Conservation (phyloP, 2,329 filamentous ascomycete genomes). For the Trichophyton mentagrophytes region DNA sequence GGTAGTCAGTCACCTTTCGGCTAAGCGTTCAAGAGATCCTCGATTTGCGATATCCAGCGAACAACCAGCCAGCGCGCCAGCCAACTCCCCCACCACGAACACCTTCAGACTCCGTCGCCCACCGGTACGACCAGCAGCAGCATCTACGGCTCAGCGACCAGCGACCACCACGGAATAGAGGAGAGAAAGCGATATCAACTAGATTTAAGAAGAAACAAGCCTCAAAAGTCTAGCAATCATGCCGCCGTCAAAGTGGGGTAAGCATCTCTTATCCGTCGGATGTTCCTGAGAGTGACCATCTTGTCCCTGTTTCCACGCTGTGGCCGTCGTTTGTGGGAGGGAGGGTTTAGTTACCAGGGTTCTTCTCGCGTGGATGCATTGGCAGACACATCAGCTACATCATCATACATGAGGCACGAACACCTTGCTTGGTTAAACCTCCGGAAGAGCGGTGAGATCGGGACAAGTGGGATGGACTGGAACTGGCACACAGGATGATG, state of each 20-base stretch:
- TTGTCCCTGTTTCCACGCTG: neutral
- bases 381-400: neutral
- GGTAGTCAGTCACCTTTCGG: neutral
- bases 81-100: neutral
- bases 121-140: neutral
- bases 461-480: neutral
- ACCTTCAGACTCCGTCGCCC: neutral
- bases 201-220: neutral
- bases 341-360: neutral
- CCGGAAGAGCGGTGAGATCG: neutral
- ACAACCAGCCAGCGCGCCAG: neutral
- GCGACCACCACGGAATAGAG: neutral
- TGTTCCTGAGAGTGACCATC: neutral
- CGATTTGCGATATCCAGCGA: no score
- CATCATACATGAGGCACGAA: constrained; percentile 1
- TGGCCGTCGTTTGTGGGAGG: neutral
- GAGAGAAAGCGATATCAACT: neutral
- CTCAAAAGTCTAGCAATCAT: constrained; percentile 18
- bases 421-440: neutral
- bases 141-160: neutral
- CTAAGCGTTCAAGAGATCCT: no score
- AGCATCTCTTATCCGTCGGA: neutral
- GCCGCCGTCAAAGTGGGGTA: constrained; percentile 40
- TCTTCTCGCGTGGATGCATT: neutral
- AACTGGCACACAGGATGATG: neutral